A percentile compares a stretch with the other conserved stretches of the same genome.
Evolutionary conservation across 805 yeast genomes (phyloP).

Genomic region (Gaillardinia entomophila): DNA sequence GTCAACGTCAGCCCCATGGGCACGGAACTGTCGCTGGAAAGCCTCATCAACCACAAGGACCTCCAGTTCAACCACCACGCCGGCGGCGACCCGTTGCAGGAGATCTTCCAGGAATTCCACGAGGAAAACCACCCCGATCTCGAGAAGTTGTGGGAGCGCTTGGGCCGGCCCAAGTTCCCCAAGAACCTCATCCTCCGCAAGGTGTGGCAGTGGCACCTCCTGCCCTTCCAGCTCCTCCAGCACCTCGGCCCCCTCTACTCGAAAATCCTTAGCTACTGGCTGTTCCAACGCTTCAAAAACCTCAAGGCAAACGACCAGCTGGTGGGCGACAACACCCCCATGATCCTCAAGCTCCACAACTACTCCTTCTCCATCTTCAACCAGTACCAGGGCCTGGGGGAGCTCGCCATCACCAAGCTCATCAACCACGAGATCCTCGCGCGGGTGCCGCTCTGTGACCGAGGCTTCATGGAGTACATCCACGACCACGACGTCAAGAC

Average conservation of each 20-base stretch:
- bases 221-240: slow-evolving; percentile 37
- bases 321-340: slow-evolving; percentile 3
- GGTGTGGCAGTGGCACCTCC: slow-evolving; percentile 32
- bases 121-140: slow-evolving; percentile 14
- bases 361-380: slow-evolving; percentile 38
- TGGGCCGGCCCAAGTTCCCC: slow-evolving; percentile 36
- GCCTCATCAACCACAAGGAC: slow-evolving; percentile 25
- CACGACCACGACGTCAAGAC: slow-evolving; percentile 15
- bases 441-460: slow-evolving; percentile 32
- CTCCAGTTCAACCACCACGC: slow-evolving; percentile 28
- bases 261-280: slow-evolving; percentile 36
- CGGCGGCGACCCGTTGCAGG: slow-evolving; percentile 32
- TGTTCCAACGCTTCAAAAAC: slow-evolving; percentile 32
- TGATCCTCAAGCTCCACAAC: slow-evolving; percentile 31
- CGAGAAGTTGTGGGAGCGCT: slow-evolving; percentile 19
- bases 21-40: slow-evolving; percentile 30
- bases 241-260: slow-evolving; percentile 34
- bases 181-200: slow-evolving; percentile 20
- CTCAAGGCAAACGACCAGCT: slow-evolving; percentile 12
- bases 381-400: slow-evolving; percentile 40
- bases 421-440: slow-evolving; percentile 37
- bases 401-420: slow-evolving; percentile 36
- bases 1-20: slow-evolving; percentile 39
- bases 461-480: slow-evolving; percentile 29
- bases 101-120: slow-evolving; percentile 16